Evolutionary conservation across 2,329 filamentous ascomycete genomes (phyloP), one percentile per base, ranked within the genome.

Genomic region (Verticillium longisporum): DNA sequence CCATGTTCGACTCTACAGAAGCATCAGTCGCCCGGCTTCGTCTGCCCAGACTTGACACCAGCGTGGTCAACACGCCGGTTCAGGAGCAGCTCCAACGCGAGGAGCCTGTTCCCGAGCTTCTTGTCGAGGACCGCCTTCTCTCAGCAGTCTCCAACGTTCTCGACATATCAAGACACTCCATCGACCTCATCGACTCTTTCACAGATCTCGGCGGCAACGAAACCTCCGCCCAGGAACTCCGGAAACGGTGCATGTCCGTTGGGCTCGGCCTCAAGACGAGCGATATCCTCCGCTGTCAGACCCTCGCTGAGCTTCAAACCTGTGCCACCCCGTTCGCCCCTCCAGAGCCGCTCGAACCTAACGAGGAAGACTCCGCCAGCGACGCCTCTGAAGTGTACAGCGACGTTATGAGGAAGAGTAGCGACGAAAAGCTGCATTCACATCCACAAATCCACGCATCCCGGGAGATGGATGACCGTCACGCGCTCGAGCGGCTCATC

Each of bases 291-390:
- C 71, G 69, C 45, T 79, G 77, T 67, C 71, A 71, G 57, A 80
- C 74, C 3, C 68, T 81, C 50, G 74, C 77, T 58, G 79, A 81
- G 64, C 69, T 80, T 26, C 77, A 80, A 67, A 77, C 74, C 1
- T 72, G 73, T 62, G 69, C 78, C 32, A 72, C 68, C 13, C 74
- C 75, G 13, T 60, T 55, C 41, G 53, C 38, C 37, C 61, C 58
- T 54, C 14, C 60, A 36, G 34, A 36, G 31, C 50, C 14, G 7
- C 6, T 41, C 15, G 56, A 55, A 7, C 55, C 60, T 14, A 58
- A 60, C 55, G 58, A 37, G 41, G 60, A 58, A 36, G 61, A 53
- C 21, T 32, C 11, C 36, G 41, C 53, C 21, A 54, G 45, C 13
- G 54, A 61, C 18, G 50, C 61, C 38, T 61, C 63, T 11, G 65